Conservation (phyloP, 495 filamentous ascomycete species). For the Chaetomium cochliodes region DNA sequence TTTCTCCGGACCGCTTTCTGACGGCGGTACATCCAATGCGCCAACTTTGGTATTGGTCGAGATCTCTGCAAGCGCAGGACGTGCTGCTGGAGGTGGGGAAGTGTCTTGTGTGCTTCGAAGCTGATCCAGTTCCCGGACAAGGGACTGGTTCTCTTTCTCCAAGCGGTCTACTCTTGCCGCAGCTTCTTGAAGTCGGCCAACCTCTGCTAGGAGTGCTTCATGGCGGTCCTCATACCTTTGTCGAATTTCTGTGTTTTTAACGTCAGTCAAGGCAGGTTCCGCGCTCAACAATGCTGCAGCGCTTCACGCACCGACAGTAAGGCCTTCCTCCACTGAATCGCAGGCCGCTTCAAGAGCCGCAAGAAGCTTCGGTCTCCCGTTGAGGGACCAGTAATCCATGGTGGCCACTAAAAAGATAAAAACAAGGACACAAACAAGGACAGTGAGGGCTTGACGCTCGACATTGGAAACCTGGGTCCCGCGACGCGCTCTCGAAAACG, state of each 20-base stretch:
- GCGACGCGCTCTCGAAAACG: not conserved
- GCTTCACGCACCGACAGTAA: constrained; percentile 38
- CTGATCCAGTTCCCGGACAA: constrained; percentile 38
- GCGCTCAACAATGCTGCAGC: not conserved
- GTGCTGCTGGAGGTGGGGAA: not conserved
- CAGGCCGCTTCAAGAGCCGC: constrained; percentile 43
- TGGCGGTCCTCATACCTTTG: constrained; percentile 22
- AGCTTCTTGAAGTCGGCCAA: constrained; percentile 32
- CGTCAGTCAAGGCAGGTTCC: constrained; percentile 8
- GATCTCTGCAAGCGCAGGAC: constrained; percentile 24
- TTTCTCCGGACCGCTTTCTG: not conserved
- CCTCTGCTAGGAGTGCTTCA: constrained; percentile 27
- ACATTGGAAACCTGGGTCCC: not conserved
- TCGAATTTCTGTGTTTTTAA: constrained; percentile 23
- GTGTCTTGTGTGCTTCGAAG: constrained; percentile 24
- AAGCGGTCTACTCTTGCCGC: constrained; percentile 31
- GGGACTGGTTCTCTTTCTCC: constrained; percentile 37
- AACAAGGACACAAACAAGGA: not conserved
- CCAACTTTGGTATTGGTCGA: constrained; percentile 25
- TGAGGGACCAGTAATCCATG: constrained; percentile 44
- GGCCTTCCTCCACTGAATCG: constrained; percentile 39
- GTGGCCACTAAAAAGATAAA: not conserved
- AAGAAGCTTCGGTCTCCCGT: constrained; percentile 41
- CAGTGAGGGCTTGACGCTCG: not conserved
- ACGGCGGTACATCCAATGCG: not conserved